Percentiles rank a stretch among this genome's conserved stretches.
These are phyloP conservation scores for Cladosporium sp. DNA, from an alignment of 2,329 filamentous ascomycete species.

Conservation along the genomic window DNA sequence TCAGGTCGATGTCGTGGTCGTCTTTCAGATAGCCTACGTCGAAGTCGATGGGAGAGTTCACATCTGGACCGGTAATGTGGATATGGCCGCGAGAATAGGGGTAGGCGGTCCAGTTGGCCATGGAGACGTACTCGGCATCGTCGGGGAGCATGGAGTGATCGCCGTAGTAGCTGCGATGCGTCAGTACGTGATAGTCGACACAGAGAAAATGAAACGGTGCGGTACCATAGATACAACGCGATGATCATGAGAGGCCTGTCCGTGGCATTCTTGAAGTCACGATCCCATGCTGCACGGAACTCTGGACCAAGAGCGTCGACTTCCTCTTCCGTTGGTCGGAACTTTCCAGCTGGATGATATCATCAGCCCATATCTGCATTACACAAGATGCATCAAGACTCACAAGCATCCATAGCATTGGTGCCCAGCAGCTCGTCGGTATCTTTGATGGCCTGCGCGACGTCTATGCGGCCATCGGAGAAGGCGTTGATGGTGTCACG, in stretches of 20 bases:
- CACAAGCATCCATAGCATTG: constrained; percentile 53
- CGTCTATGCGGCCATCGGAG: constrained; percentile 45
- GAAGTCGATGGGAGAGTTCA: constrained; percentile 50
- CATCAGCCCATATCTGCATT: neutral
- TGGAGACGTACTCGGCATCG: constrained; percentile 49
- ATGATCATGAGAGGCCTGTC: constrained; percentile 50
- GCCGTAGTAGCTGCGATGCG: constrained; percentile 23
- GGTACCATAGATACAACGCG: constrained; percentile 35
- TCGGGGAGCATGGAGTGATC: constrained; percentile 32
- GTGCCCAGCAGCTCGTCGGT: constrained; percentile 53
- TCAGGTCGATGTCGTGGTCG: constrained; percentile 53
- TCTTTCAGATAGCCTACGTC: constrained; percentile 56
- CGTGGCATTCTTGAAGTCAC: constrained; percentile 46
- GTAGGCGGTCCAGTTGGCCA: constrained; percentile 54
- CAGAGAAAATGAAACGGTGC: neutral
- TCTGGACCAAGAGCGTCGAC: constrained; percentile 49
- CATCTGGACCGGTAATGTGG: constrained; percentile 51
- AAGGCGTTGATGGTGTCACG: constrained; percentile 54
- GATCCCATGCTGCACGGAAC: constrained; percentile 53
- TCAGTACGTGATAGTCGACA: neutral
- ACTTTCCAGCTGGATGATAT: constrained; percentile 41
- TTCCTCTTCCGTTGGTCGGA: constrained; percentile 53
- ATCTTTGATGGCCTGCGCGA: constrained; percentile 42
- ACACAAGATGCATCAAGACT: neutral
- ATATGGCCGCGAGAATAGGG: constrained; percentile 59